A percentile compares a stretch with the other conserved stretches of the same genome.
phyloP scores from a whole-genome alignment of 768 basidiomycete genomes.

The Melanogaster broomeanus region DNA sequence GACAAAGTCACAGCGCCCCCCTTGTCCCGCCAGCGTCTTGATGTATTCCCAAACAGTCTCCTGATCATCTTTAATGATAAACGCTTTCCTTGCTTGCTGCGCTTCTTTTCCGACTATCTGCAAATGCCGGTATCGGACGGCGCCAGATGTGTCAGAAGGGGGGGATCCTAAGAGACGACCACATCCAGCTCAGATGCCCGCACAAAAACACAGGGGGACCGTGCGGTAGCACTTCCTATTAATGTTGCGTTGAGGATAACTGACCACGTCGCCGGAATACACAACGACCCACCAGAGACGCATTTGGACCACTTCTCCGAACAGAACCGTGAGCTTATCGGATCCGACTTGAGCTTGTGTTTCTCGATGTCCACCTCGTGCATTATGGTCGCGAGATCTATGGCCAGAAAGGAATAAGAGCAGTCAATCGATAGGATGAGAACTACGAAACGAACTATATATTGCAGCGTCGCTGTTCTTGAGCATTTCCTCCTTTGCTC shows the following conservation, averaged over 20 bases:
- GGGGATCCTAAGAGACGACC: slow-evolving; percentile 73
- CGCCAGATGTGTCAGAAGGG: slow-evolving; percentile 83
- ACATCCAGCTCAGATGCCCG: not conserved
- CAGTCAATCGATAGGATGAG: not conserved
- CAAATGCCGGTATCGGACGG: slow-evolving; percentile 77
- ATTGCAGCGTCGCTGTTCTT: slow-evolving; percentile 76
- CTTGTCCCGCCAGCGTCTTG: slow-evolving; percentile 46
- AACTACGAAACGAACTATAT: slow-evolving; percentile 53
- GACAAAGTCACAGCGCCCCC: slow-evolving; percentile 72
- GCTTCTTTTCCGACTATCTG: slow-evolving; percentile 84
- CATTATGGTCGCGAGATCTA: slow-evolving; percentile 77
- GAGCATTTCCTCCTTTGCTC: slow-evolving; percentile 76
- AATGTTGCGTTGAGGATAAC: not conserved
- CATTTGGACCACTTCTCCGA: slow-evolving; percentile 88
- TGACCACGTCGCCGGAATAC: not conserved
- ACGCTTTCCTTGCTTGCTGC: slow-evolving; percentile 71
- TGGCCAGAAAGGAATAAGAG: not conserved
- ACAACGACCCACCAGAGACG: slow-evolving; percentile 60
- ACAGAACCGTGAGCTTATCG: slow-evolving; percentile 61
- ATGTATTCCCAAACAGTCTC: slow-evolving; percentile 72
- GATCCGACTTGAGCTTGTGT: slow-evolving; percentile 43
- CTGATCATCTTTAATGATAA: slow-evolving; percentile 86
- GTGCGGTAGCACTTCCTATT: slow-evolving; percentile 94
- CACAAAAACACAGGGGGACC: slow-evolving; percentile 2
- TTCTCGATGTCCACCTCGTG: slow-evolving; percentile 60